Evolutionary conservation across 2,329 filamentous ascomycete genomes (phyloP).

Genomic region (Huntiella bhutanensis): DNA sequence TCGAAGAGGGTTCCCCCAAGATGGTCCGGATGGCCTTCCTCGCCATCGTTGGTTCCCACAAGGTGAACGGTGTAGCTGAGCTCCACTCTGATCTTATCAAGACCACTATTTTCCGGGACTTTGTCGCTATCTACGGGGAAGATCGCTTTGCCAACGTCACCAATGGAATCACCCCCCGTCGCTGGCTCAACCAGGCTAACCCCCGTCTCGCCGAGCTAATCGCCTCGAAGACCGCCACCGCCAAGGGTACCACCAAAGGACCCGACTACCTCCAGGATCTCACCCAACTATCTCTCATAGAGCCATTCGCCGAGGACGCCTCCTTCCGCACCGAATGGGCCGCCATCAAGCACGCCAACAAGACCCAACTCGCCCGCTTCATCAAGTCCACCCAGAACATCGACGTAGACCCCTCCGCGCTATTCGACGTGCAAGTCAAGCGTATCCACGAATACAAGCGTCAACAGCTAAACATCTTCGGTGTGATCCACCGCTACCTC

Average conservation of each 20-base stretch:
- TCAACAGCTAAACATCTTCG: conserved; percentile 97
- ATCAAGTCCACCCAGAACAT: conserved; percentile 70
- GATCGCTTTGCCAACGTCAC: conserved; percentile 99
- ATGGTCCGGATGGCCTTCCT: conserved; percentile 96
- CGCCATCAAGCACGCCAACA: conserved; percentile 93
- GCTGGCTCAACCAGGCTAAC: conserved; percentile 96
- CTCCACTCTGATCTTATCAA: conserved; percentile 95
- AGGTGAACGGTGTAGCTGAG: conserved; percentile 96
- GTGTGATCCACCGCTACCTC: conserved; percentile 87
- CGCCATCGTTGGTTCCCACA: conserved; percentile 92
- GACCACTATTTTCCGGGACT: conserved; percentile 99
- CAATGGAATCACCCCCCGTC: conserved; percentile 87
- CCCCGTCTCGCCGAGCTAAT: conserved; percentile 82
- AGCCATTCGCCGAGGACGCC: conserved; percentile 67
- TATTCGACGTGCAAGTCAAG: conserved; percentile 98
- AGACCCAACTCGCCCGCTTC: conserved; percentile 75
- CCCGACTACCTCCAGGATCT: conserved; percentile 79
- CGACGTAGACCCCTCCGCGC: conserved; percentile 64
- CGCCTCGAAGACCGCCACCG: conserved; percentile 59
- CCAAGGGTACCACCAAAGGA: conserved; percentile 20
- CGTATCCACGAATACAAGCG: conserved; percentile 99
- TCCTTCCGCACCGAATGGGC: conserved; percentile 87
- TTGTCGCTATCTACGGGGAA: conserved; percentile 80
- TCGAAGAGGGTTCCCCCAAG: conserved; percentile 91
- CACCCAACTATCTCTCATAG: conserved; percentile 68